These are phyloP conservation scores for Epichloe gansuensis DNA, from an alignment of 2,329 filamentous ascomycete species.

Conservation along the genomic window DNA sequence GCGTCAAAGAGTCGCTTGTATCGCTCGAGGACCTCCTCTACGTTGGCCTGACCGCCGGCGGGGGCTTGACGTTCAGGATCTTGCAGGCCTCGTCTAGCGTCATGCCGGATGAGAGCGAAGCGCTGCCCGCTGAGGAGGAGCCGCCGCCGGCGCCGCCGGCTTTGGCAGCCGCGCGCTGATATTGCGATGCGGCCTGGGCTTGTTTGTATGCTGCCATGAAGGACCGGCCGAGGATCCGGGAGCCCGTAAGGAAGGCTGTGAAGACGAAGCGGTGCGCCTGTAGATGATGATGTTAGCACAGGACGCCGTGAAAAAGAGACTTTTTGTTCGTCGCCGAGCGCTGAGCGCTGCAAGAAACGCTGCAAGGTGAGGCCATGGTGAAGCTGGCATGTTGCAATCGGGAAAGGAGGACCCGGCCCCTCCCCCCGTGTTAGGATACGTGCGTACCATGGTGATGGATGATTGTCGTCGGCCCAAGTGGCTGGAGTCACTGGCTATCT, in stretches of 20 bases:
- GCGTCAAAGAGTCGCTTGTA: constrained; percentile 93
- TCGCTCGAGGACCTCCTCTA: constrained; percentile 68
- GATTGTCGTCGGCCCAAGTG: constrained; percentile 1
- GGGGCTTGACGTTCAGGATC: constrained; percentile 95
- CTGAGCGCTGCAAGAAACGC: too few relatives aligned
- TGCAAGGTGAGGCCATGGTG: background rate
- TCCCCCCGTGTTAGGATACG: too few relatives aligned
- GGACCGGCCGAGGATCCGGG: constrained; percentile 83
- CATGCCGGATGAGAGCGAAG: constrained; percentile 55
- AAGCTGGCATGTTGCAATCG: background rate
- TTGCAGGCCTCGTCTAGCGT: constrained; percentile 94
- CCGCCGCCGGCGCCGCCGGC: constrained; percentile 42
- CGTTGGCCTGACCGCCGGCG: constrained; percentile 55
- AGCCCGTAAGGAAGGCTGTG: constrained; percentile 82
- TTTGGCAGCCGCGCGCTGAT: constrained; percentile 61
- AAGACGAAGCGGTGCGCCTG: constrained; percentile 84
- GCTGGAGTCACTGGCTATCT: background rate
- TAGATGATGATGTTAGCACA: constrained; percentile 8
- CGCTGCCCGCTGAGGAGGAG: constrained; percentile 36
- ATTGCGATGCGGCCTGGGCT: constrained; percentile 75
- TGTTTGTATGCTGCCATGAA: constrained; percentile 94
- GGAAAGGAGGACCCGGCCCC: constrained; percentile 1
- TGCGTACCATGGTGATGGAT: constrained; percentile 18
- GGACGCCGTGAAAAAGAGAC: background rate
- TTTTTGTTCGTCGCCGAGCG: too few relatives aligned